These are phyloP conservation scores for Sphaerobolus stellatus DNA, from an alignment of 1,284 basidiomycete species.

Conservation along the genomic window DNA sequence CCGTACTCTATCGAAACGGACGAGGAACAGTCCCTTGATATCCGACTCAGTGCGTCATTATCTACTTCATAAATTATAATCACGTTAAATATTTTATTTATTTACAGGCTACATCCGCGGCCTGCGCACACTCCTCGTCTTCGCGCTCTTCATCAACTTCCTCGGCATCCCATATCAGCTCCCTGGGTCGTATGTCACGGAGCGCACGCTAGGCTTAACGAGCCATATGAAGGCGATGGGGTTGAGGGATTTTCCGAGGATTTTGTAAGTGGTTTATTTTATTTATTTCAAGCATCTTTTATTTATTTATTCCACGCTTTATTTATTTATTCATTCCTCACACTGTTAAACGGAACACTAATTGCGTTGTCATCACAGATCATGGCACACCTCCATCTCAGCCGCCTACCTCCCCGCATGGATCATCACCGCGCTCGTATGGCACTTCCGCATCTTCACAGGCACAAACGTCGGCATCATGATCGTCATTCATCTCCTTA, in stretches of 20 bases:
- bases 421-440: slow-evolving; percentile 61
- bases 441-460: slow-evolving; percentile 65
- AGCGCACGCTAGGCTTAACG: slow-evolving; percentile 60
- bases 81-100: no score
- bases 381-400: slow-evolving; percentile 63
- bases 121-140: slow-evolving; percentile 57
- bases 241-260: slow-evolving; percentile 61
- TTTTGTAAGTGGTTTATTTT: slow-evolving; percentile 43
- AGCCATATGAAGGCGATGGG: slow-evolving; percentile 76
- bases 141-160: slow-evolving; percentile 65
- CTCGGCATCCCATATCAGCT: slow-evolving; percentile 72
- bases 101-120: slow-evolving; percentile 58
- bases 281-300: not conserved
- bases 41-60: slow-evolving; percentile 52
- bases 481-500: slow-evolving; percentile 62
- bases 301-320: not conserved
- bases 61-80: no score
- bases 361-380: slow-evolving; percentile 37
- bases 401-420: slow-evolving; percentile 63
- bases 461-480: slow-evolving; percentile 60
- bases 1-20: slow-evolving; percentile 71
- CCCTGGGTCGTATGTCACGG: slow-evolving; percentile 62
- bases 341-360: not conserved
- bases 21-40: slow-evolving; percentile 51
- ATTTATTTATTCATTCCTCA: not conserved